Base-by-base conservation (phyloP, 768 basidiomycete species). In the Ramaria sp. region DNA sequence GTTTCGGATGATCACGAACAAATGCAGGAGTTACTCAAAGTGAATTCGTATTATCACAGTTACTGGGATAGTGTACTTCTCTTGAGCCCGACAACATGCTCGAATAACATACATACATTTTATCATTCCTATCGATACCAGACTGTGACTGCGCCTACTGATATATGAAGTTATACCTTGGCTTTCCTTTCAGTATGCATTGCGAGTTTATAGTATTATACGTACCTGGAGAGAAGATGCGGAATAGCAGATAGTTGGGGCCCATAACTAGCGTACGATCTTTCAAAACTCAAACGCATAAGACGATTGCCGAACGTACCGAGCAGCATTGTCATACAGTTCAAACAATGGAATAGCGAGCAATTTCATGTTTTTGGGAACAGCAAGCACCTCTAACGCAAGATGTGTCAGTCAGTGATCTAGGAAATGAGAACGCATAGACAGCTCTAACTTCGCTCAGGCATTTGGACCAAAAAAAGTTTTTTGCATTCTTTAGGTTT, bases 401-500 rank as follows among this genome's bases (percentile, higher is more conserved):
- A 19, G 46, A 13, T 22, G 42, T 43, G 24, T 49, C 48, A 49
- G 48, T 11, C 5, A 9, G n/a, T n/a, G n/a, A n/a, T n/a, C n/a
- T n/a, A 43, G 48, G 7, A 37, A 30, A 30, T 33, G 27, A 49
- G 27, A 49, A 17, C 4, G 22, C 1, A 53, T 12, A 54, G 1
- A 3, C 12, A 22, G 56, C 7, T 80, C 89, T 65, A 59, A 95
- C 95, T 95, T 59, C 83, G 79, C 68, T 91, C 90, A 2, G 95
- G 96, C 82, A 99, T 89, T 67, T 95, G 89, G 3, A 98, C 89
- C 31, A 97, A 74, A 72, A 90, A 97, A 37, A 96, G 76, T 66
- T 94, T 95, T 73, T 97, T 98, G 76, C 91, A 89, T 67, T 99
- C 95, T 72, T 99, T 99, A 9, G 95, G 96, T 67, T 94, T 92